Evolutionary conservation across 106 monocot species (phyloP), one percentile per base, ranked within the genome.

Genomic region (Dendrobium huoshanense): DNA sequence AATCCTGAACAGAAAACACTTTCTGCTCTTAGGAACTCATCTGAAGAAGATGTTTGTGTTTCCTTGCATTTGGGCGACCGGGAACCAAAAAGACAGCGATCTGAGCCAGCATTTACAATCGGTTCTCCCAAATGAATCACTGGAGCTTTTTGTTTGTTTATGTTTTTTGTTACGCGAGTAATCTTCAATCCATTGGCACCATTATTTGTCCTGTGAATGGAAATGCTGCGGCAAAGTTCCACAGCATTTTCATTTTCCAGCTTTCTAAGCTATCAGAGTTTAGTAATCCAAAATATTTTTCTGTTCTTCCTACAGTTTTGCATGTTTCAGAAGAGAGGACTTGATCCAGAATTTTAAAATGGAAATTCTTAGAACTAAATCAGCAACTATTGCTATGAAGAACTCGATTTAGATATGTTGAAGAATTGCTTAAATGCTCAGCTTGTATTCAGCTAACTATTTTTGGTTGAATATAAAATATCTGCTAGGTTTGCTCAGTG

Each of bases 11-110:
- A 72, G 13, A 86, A 83, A 59, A 86, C 40, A 55, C 90, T 91
- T 41, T 90, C 90, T 37, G 83, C 82, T 49, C 79, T 92, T 22
- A 78, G 79, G 49, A 83, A 86, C 80, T 87, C 86, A 24, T 83
- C 87, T 0, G 93, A 93, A 43, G 95, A 93, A 77, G 95, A 95
- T 48, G 67, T 87, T 29, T 85, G 77, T 27, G 84, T 92, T 73
- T 90, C 92, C 55, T 83, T 95, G 78, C 91, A 89, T 51, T 75
- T 95, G 75, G 92, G 95, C 2, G 95, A 95, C 67, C 81, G 89
- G 56, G 89, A 82, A 75, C 84, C 80, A 10, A 95, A 95, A 80
- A 83, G 90, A 47, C 89, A 74, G 74, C 87, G 85, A 13, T 80
- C 85, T 15, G 92, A 89, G 17, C 70, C 37, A 1, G 29, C 15